Conservation (phyloP, 2,329 filamentous ascomycete species). For the Penicillium sp. region DNA sequence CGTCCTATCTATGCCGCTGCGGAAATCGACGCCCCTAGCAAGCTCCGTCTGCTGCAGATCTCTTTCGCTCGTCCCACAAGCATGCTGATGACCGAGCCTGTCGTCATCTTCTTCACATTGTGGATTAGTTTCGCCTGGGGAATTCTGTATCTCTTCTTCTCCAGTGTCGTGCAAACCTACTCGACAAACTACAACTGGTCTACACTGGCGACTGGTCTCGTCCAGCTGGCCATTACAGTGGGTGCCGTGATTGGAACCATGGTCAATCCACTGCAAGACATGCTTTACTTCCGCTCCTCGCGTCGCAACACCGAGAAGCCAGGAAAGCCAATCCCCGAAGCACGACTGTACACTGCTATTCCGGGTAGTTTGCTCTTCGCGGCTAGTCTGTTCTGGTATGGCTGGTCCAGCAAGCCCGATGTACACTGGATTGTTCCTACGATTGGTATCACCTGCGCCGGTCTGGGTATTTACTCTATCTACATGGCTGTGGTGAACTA, state of each 20-base stretch:
- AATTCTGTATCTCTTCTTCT: slow-evolving; percentile 44
- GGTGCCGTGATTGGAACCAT: slow-evolving; percentile 43
- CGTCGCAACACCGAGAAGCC: slow-evolving; percentile 34
- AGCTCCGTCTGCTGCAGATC: slow-evolving; percentile 27
- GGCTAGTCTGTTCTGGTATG: slow-evolving; percentile 37
- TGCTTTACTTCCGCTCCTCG: slow-evolving; percentile 21
- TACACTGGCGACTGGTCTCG: slow-evolving; percentile 33
- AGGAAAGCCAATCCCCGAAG: slow-evolving; percentile 44
- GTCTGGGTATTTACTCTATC: slow-evolving; percentile 46
- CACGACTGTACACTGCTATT: slow-evolving; percentile 43
- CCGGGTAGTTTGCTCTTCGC: slow-evolving; percentile 37
- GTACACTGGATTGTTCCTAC: slow-evolving; percentile 38
- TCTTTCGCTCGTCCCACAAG: slow-evolving; percentile 39
- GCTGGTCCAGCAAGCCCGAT: slow-evolving; percentile 29
- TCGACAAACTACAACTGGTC: slow-evolving; percentile 36
- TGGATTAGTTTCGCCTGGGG: slow-evolving; percentile 47
- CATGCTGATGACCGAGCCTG: slow-evolving; percentile 43
- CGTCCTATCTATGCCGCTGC: slow-evolving; percentile 21
- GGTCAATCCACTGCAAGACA: slow-evolving; percentile 39
- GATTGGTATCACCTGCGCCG: slow-evolving; percentile 35
- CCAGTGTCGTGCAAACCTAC: slow-evolving; percentile 41
- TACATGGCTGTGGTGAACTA: slow-evolving; percentile 53
- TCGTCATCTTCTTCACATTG: slow-evolving; percentile 44
- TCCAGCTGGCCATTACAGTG: slow-evolving; percentile 43
- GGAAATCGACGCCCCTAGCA: slow-evolving; percentile 20